Evolutionary conservation across 1,284 basidiomycete genomes (phyloP).

Genomic region (Cerrena zonata): DNA sequence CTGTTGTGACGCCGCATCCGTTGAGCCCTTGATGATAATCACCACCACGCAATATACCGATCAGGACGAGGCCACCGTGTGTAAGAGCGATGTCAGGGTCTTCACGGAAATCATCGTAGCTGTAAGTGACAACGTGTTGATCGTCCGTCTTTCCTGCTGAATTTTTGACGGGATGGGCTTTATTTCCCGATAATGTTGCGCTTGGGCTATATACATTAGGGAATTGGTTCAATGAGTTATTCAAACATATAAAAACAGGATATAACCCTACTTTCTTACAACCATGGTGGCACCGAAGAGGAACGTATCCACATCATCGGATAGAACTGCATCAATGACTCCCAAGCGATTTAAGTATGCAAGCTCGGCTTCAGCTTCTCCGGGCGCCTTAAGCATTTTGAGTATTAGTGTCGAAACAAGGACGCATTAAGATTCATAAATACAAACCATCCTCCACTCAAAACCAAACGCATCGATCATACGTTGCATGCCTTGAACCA

Average conservation of each 20-base stretch:
- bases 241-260: neutral
- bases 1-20: conserved; percentile 57
- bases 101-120: conserved; percentile 43
- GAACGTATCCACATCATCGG: conserved; percentile 91
- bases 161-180: conserved; percentile 54
- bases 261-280: conserved; percentile 60
- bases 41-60: conserved; percentile 83
- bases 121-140: conserved; percentile 68
- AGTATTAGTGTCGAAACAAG: neutral
- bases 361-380: conserved; percentile 94
- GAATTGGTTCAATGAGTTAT: conserved; percentile 6
- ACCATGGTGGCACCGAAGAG: conserved; percentile 83
- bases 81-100: conserved; percentile 57
- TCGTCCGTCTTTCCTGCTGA: conserved; percentile 65
- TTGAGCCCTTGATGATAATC: conserved; percentile 78
- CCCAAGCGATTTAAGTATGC: conserved; percentile 80
- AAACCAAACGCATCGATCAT: conserved; percentile 87
- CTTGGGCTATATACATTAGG: conserved; percentile 48
- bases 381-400: conserved; percentile 60
- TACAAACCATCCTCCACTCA: conserved; percentile 71
- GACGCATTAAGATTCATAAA: neutral
- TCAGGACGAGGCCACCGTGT: conserved; percentile 74
- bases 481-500: conserved; percentile 66
- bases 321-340: conserved; percentile 82
- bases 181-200: conserved; percentile 66